Evolutionary conservation across 139 green algal genomes (phyloP), one percentile per base, ranked within the genome.

Genomic region (Chlorella sp.): DNA sequence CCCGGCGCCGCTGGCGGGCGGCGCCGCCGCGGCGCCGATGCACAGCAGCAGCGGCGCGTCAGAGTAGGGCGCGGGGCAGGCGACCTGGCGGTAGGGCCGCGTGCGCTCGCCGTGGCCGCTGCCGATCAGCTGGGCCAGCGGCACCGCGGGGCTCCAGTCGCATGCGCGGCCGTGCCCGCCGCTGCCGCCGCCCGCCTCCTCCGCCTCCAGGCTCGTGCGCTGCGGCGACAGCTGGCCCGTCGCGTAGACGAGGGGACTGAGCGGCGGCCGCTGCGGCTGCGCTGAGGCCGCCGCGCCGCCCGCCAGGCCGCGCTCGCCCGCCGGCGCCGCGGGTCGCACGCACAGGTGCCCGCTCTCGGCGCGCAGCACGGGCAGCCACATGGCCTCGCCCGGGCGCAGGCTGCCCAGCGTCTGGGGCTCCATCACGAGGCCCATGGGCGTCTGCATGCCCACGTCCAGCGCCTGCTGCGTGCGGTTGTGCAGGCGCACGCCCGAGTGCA

Each of bases 401-500:
- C 56, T 48, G 41, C 77, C 77, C 35, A 86, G 62, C n/a, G 67
- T 23, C 36, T 62, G 33, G 5, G 81, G 64, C 67, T 77, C 76
- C 43, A 61, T 65, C 38, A 51, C 40, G 19, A 62, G 40, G 0
- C 70, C 80, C 35, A 72, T 31, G 7, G 67, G 40, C 0, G 51
- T 67, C 31, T 64, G 75, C 33, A 76, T 64, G 6, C 88, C 87
- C 3, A 88, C 35, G 17, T 80, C 75, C 45, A 93, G 70, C 23
- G 63, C 45, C 25, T 86, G 40, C 8, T 55, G 59, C 19, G 70
- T 88, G 29, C 43, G 48, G 77, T 93, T 93, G 36, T 76, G 46
- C 25, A 91, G 67, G 59, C 82, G 50, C 6, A 93, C 75, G 5
- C 79, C 82, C 7, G 76, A 85, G 64, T 90, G 85, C 17, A 91